Percentiles rank a stretch among this genome's conserved stretches.
Evolutionary conservation across 768 basidiomycete species (phyloP).

Genomic region (Lepiota subincarnata): DNA sequence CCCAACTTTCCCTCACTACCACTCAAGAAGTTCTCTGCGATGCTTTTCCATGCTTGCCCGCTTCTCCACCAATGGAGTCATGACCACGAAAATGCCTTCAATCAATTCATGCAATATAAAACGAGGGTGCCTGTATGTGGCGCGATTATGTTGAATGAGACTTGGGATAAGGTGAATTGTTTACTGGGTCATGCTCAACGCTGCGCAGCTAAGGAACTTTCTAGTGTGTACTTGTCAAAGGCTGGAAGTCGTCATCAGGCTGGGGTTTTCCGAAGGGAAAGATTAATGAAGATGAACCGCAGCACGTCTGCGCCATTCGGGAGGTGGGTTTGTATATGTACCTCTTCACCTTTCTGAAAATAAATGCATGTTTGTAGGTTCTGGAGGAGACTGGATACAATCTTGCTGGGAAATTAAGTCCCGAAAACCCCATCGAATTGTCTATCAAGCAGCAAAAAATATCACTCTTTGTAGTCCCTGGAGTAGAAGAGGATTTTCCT

Average conservation of each 20-base stretch:
- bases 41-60: conserved; percentile 84
- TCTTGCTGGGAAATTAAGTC: conserved; percentile 60
- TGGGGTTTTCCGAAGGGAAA: conserved; percentile 99
- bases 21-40: conserved; percentile 90
- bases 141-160: conserved; percentile 89
- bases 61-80: conserved; percentile 78
- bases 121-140: conserved; percentile 96
- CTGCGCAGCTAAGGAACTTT: background rate
- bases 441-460: conserved; percentile 89
- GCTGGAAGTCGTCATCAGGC: conserved; percentile 93
- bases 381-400: conserved; percentile 97
- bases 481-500: conserved; percentile 80
- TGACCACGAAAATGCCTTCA: conserved; percentile 83
- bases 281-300: conserved; percentile 91
- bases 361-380: conserved; percentile 52
- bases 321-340: conserved; percentile 56
- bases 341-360: background rate
- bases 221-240: conserved; percentile 95
- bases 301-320: conserved; percentile 80
- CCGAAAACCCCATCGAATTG: conserved; percentile 72
- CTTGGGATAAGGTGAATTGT: conserved; percentile 80
- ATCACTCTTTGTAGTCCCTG: conserved; percentile 85
- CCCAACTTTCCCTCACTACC: conserved; percentile 82
- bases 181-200: background rate
- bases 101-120: conserved; percentile 94